Evolutionary conservation across 2,329 filamentous ascomycete genomes (phyloP), one percentile per base, ranked within the genome.

Genomic region (Paecilomyces sp.): DNA sequence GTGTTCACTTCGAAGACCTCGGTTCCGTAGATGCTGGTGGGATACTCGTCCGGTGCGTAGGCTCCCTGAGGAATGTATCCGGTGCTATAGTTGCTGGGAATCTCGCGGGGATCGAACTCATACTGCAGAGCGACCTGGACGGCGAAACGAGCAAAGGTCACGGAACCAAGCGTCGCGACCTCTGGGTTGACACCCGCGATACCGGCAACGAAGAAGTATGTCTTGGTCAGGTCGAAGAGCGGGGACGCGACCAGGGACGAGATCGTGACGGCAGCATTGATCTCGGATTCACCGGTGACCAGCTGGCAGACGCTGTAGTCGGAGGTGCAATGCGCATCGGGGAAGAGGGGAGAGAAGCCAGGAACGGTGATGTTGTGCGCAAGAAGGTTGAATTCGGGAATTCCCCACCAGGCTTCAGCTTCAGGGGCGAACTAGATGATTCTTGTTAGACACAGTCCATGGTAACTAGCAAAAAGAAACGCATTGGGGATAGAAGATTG

Each of bases 111-210:
- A 65, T 91, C 88, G 62, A 92, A 84, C 72, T 92, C 89, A 64
- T 91, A 89, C 71, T 92, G 88, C 57, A 91, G 77, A 0, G 86
- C 88, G 2, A 91, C 88, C 69, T 92, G 89, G 4, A 92, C 82
- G 0, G 88, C 84, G 68, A 86, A 92, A 24, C 84, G 82, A 41
- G 86, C 83, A 58, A 92, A 84, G 1, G 87, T 86, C 0, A 90
- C 88, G 50, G 83, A 82, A 53, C 83, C 85, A 3, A 89, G 79
- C 0, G 88, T 90, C 24, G 82, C 85, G 28, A 84, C 74, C 62
- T 86, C 83, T 0, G 89, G 89, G 70, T 85, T 91, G 52, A 90
- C 80, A n/a, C 89, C 89, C 1, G 85, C 88, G 62, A 92, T 91
- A 2, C 89, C 89, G 1, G 82, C 85, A 31, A 90, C 72, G 60